phyloP scores from a whole-genome alignment of 108 stramenopile species.

The Conticribra weissflogii region DNA sequence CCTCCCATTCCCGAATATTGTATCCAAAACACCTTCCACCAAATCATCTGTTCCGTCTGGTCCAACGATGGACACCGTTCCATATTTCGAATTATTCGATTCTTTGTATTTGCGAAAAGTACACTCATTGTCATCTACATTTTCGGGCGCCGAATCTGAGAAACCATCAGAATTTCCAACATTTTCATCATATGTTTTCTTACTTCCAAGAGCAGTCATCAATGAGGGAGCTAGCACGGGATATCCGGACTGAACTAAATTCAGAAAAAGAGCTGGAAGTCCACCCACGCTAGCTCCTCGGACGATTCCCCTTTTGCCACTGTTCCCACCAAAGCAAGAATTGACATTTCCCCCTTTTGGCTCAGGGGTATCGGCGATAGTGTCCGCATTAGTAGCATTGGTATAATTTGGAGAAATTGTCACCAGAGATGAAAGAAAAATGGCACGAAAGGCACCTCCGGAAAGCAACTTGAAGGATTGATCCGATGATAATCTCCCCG shows the following conservation, averaged over 20 bases:
- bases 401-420: too few relatives aligned
- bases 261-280: conserved; percentile 58
- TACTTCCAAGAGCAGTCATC: neutral
- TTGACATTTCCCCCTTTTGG: too few relatives aligned
- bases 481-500: conserved; percentile 67
- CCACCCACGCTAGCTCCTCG: conserved; percentile 46
- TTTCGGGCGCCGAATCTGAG: conserved; percentile 8
- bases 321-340: neutral
- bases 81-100: conserved; percentile 1
- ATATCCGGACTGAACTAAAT: conserved; percentile 58
- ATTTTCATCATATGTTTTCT: neutral
- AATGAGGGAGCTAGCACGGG: conserved; percentile 19
- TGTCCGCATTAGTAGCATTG: too few relatives aligned
- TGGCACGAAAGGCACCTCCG: conserved; percentile 48
- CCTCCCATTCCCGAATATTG: conserved; percentile 30
- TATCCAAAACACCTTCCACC: conserved; percentile 39
- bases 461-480: conserved; percentile 63
- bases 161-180: neutral
- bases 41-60: conserved; percentile 11
- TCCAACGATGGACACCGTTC: conserved; percentile 40
- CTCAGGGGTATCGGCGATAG: too few relatives aligned
- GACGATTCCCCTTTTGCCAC: neutral
- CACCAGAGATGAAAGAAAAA: conserved; percentile 27
- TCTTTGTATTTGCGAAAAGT: conserved; percentile 4
- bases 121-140: neutral